phyloP scores from a whole-genome alignment of 768 basidiomycete genomes.

The Russula sp. region DNA sequence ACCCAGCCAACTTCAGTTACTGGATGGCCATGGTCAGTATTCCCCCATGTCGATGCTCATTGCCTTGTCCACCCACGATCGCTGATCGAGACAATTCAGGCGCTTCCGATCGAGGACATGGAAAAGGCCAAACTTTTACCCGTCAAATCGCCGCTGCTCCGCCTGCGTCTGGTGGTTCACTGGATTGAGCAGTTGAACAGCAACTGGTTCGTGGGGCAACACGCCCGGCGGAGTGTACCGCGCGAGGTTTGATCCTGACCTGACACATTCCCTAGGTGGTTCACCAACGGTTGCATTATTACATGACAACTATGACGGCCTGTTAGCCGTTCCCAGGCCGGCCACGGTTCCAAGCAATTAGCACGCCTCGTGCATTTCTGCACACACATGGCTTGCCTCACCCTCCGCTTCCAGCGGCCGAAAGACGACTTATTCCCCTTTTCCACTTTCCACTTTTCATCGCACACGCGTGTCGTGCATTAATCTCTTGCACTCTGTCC shows the following conservation, averaged over 20 bases:
- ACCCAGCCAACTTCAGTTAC: slow-evolving; percentile 70
- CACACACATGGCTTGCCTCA: not conserved
- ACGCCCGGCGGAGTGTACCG: not conserved
- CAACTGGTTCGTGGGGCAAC: slow-evolving; percentile 41
- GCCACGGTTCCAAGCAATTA: not conserved
- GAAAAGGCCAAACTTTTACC: slow-evolving; percentile 86
- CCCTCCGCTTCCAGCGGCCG: not conserved
- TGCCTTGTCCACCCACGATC: not conserved
- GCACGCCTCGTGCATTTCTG: not conserved
- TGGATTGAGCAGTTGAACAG: slow-evolving; percentile 84
- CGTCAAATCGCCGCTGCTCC: slow-evolving; percentile 67
- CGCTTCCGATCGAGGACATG: slow-evolving; percentile 87
- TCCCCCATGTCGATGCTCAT: not conserved
- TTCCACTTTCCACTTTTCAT: not conserved
- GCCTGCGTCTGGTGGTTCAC: slow-evolving; percentile 80
- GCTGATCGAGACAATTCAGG: slow-evolving; percentile 26
- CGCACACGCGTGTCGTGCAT: not conserved
- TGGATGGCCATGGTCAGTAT: slow-evolving; percentile 76
- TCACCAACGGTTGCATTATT: slow-evolving; percentile 62
- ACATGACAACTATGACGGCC: slow-evolving; percentile 29
- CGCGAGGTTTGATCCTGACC: slow-evolving; percentile 2
- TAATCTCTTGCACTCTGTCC: not conserved
- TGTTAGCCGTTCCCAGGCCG: not conserved
- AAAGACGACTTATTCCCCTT: not conserved
- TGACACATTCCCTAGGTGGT: slow-evolving; percentile 51